Evolutionary conservation across 2,329 filamentous ascomycete genomes (phyloP).

Genomic region (Onygenales sp.): DNA sequence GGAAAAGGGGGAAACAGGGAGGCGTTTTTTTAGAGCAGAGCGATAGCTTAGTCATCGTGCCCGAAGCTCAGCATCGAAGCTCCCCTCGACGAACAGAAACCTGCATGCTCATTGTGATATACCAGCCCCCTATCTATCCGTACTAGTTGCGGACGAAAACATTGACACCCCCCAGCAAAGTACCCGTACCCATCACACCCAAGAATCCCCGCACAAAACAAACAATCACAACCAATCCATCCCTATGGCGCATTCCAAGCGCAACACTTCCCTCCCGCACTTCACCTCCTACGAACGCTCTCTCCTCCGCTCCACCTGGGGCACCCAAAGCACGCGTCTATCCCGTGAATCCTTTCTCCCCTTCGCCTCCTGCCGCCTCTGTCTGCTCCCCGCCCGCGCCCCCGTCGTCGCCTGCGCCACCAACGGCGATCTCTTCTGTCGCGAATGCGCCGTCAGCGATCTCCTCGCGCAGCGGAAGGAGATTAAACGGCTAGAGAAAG

Average conservation of each 20-base stretch:
- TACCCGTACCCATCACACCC: no score
- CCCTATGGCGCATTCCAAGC: slow-evolving; percentile 50
- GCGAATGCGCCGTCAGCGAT: slow-evolving; percentile 85
- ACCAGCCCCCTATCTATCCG: no score
- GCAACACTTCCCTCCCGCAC: slow-evolving; percentile 84
- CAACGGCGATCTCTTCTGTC: slow-evolving; percentile 84
- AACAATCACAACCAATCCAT: background rate
- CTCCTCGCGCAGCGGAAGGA: slow-evolving; percentile 88
- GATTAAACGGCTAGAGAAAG: slow-evolving; percentile 68
- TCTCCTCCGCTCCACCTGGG: slow-evolving; percentile 74
- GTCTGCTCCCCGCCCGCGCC: slow-evolving; percentile 68
- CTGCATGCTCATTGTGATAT: no score
- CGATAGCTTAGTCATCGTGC: no score
- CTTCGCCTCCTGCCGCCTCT: slow-evolving; percentile 81
- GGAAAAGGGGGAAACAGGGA: no score
- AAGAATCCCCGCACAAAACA: no score
- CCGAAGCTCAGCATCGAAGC: no score
- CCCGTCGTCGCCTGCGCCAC: slow-evolving; percentile 74
- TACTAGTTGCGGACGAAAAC: no score
- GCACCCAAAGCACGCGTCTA: slow-evolving; percentile 71
- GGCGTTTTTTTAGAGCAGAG: no score
- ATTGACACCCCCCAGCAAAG: no score
- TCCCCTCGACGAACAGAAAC: no score
- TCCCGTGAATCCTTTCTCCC: slow-evolving; percentile 84
- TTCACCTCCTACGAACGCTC: slow-evolving; percentile 88